phyloP scores from a whole-genome alignment of 768 basidiomycete genomes.

The Cubamyces lactineus region DNA sequence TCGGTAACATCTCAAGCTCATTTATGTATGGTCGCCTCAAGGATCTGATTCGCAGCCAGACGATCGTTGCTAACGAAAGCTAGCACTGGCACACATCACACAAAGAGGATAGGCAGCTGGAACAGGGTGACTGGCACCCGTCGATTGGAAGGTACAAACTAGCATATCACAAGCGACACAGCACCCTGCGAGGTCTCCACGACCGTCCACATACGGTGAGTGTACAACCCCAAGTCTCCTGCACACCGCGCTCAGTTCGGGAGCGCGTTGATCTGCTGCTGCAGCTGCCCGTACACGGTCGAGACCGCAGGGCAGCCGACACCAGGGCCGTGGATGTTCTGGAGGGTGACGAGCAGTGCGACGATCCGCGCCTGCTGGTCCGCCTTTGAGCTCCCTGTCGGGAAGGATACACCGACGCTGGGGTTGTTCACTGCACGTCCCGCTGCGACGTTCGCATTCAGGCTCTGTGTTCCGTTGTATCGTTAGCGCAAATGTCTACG shows the following conservation, averaged over 20 bases:
- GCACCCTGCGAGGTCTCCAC: conserved; percentile 1
- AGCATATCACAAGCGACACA: conserved; percentile 17
- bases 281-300: conserved; percentile 38
- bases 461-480: not conserved
- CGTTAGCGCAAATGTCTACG: not conserved
- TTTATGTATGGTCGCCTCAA: too few species aligned
- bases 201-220: not conserved
- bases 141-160: conserved; percentile 23
- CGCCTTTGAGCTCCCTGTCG: conserved; percentile 55
- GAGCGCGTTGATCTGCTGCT: conserved; percentile 25
- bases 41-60: not conserved
- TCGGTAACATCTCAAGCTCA: too few species aligned
- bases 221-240: not conserved
- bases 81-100: not conserved
- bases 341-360: conserved; percentile 66
- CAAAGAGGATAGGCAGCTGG: conserved; percentile 17
- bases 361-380: conserved; percentile 61
- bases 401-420: conserved; percentile 59
- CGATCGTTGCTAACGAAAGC: not conserved
- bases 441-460: conserved; percentile 55
- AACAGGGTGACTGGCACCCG: conserved; percentile 27
- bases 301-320: conserved; percentile 68
- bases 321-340: conserved; percentile 72
- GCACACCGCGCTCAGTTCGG: conserved; percentile 9
- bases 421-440: conserved; percentile 71